A percentile compares a stretch with the other conserved stretches of the same genome.
Conservation (phyloP, 164 flowering plant species). For the Litsea cubeba region DNA sequence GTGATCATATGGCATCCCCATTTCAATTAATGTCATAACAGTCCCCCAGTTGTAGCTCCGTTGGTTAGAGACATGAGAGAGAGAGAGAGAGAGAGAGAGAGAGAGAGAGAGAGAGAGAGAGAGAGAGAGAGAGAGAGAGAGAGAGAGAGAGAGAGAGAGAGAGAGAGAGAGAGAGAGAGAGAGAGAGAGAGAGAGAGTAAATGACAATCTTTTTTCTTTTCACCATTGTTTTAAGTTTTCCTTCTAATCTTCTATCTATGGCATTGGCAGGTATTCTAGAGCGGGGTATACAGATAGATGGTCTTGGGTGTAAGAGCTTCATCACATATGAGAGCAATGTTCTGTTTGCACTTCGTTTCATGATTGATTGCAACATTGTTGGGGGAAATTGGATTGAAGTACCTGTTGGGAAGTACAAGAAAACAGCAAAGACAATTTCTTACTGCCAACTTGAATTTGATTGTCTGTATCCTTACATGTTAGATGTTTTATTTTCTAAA, state of each 20-base stretch:
- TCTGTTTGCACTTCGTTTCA: conserved; percentile 95
- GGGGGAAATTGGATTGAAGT: conserved; percentile 99
- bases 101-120: too few relatives aligned
- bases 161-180: too few relatives aligned
- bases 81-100: too few relatives aligned
- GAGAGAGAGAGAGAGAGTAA: too few relatives aligned
- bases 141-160: too few relatives aligned
- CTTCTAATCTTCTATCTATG: not conserved
- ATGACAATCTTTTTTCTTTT: not conserved
- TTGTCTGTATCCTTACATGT: conserved; percentile 85
- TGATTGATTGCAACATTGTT: conserved; percentile 90
- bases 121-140: too few relatives aligned
- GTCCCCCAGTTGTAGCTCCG: too few relatives aligned
- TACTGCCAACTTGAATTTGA: conserved; percentile 86
- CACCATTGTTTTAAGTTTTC: not conserved
- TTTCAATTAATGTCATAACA: too few relatives aligned
- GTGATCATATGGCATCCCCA: too few relatives aligned
- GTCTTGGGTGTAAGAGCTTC: conserved; percentile 75
- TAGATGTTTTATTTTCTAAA: not conserved
- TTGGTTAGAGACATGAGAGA: too few relatives aligned
- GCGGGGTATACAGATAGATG: conserved; percentile 90
- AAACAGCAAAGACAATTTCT: conserved; percentile 41
- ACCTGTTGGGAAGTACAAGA: conserved; percentile 70
- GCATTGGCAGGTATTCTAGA: conserved; percentile 75
- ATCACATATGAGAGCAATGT: conserved; percentile 95